These are phyloP conservation scores for Trichoderma lentiforme DNA, from an alignment of 2,329 filamentous ascomycete species.

Conservation along the genomic window DNA sequence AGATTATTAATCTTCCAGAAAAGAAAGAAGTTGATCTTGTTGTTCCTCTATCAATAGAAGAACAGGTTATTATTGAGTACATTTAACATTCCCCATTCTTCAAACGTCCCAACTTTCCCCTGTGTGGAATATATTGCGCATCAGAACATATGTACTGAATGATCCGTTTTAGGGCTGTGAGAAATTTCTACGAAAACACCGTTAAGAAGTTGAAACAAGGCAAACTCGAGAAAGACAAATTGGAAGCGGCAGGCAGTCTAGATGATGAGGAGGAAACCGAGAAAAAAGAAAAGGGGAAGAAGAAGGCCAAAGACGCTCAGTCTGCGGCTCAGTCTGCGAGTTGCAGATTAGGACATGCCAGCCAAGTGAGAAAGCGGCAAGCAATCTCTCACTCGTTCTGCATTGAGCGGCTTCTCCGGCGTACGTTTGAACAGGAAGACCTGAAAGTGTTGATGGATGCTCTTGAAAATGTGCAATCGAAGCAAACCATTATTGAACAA, in stretches of 20 bases:
- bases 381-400: conserved; percentile 29
- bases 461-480: neutral
- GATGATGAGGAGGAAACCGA: neutral
- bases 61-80: conserved; percentile 28
- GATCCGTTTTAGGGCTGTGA: neutral
- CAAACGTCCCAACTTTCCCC: neutral
- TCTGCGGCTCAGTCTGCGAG: no score
- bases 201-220: neutral
- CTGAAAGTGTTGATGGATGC: conserved; percentile 1
- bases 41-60: conserved; percentile 27
- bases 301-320: neutral
- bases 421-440: rapidly evolving
- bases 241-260: neutral
- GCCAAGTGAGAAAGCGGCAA: conserved; percentile 21
- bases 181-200: neutral
- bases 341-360: neutral
- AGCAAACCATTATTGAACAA: neutral
- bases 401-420: conserved; percentile 28
- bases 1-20: conserved; percentile 27
- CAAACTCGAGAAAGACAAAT: neutral
- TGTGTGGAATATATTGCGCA: no score
- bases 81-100: neutral
- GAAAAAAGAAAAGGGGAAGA: neutral
- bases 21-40: conserved; percentile 21
- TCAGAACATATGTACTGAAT: neutral